Conservation (phyloP, 495 filamentous ascomycete species). For the Trichoderma virens region DNA sequence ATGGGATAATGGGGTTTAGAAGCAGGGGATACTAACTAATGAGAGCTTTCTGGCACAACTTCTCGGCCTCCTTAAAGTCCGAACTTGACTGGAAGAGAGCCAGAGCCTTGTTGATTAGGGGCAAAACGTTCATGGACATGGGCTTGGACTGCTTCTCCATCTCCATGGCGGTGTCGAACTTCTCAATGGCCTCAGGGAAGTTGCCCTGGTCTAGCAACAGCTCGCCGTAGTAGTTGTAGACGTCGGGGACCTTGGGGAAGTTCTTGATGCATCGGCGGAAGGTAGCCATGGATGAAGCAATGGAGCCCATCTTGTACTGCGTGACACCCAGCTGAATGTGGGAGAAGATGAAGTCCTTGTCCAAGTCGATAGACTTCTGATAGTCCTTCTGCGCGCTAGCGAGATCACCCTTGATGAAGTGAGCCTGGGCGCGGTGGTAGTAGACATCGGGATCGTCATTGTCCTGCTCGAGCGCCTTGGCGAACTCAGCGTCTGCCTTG, state of each 20-base stretch:
- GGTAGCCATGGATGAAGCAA: constrained; percentile 96
- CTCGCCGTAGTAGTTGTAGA: constrained; percentile 99
- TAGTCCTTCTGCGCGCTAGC: constrained; percentile 94
- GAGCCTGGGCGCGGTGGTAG: constrained; percentile 97
- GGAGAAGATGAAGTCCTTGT: constrained; percentile 93
- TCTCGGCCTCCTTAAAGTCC: constrained; percentile 89
- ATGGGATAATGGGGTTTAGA: not conserved
- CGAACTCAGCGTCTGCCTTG: constrained; percentile 80
- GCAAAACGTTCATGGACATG: constrained; percentile 91
- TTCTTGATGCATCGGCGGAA: constrained; percentile 98
- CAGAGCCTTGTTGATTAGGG: constrained; percentile 96
- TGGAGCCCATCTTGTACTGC: constrained; percentile 99
- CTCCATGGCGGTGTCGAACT: constrained; percentile 95
- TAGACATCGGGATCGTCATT: constrained; percentile 92
- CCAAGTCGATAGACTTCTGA: constrained; percentile 97
- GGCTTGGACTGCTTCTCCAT: constrained; percentile 95
- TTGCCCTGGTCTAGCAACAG: constrained; percentile 96
- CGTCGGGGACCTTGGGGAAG: constrained; percentile 91
- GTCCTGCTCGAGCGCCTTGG: constrained; percentile 76
- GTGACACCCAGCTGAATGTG: constrained; percentile 99
- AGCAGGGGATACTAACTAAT: constrained; percentile 60
- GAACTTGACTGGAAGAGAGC: constrained; percentile 97
- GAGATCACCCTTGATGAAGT: constrained; percentile 95
- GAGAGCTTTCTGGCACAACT: constrained; percentile 91
- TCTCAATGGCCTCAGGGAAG: constrained; percentile 90